Evolutionary conservation across 169 alveolate species (phyloP).

Genomic region (Eimeria zaria): DNA sequence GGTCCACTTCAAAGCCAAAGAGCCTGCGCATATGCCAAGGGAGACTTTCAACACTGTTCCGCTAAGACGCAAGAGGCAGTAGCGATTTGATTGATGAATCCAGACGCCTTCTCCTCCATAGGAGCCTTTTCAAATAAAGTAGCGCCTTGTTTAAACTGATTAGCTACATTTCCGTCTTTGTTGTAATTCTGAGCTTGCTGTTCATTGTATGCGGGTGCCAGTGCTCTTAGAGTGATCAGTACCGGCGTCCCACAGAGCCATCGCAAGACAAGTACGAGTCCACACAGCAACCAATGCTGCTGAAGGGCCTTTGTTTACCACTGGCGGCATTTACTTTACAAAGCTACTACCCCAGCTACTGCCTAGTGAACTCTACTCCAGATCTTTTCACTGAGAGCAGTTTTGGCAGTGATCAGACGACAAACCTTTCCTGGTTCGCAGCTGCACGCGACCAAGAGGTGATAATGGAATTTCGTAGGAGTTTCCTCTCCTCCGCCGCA

Average conservation of each 20-base stretch:
- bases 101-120: neutral
- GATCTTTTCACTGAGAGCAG: no score
- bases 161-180: neutral
- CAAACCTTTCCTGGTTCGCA: constrained; percentile 75
- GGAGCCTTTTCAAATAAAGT: neutral
- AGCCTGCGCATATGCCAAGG: constrained; percentile 20
- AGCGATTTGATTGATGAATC: neutral
- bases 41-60: neutral
- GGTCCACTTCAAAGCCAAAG: constrained; percentile 31
- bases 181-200: neutral
- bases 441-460: constrained; percentile 52
- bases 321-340: neutral
- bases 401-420: neutral
- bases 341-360: neutral
- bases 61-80: neutral
- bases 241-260: neutral
- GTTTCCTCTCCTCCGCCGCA: constrained; percentile 52
- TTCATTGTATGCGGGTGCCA: neutral
- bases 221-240: neutral
- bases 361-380: neutral
- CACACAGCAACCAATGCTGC: neutral
- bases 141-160: neutral
- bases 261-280: neutral
- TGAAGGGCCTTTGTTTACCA: neutral
- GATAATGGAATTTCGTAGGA: neutral